Evolutionary conservation across 768 basidiomycete genomes (phyloP).

Genomic region (Lactarius sanguifluus): DNA sequence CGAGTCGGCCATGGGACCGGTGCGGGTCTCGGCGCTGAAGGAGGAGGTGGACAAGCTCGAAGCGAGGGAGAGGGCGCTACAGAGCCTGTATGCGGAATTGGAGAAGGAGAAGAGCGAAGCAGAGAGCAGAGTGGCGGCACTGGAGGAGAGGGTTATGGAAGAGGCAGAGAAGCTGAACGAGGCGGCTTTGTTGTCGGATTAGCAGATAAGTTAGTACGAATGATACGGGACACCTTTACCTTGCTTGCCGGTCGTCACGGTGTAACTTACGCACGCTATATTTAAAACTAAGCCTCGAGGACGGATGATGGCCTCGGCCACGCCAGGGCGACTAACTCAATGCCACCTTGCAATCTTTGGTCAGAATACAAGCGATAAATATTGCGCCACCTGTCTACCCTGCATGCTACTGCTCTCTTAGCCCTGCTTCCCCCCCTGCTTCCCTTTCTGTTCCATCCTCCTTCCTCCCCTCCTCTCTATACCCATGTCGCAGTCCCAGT

Average conservation of each 20-base stretch:
- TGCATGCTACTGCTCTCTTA: neutral
- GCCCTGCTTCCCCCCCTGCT: neutral
- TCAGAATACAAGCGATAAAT: constrained; percentile 1
- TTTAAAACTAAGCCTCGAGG: too few relatives aligned
- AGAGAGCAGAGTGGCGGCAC: constrained; percentile 52
- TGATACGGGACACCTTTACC: neutral
- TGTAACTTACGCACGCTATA: too few relatives aligned
- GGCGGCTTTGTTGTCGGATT: constrained; percentile 52
- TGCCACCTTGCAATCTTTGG: constrained; percentile 8
- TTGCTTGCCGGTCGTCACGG: neutral
- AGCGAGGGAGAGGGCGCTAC: constrained; percentile 71
- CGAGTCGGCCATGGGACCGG: constrained; percentile 76
- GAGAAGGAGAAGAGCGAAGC: constrained; percentile 65
- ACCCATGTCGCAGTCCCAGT: neutral
- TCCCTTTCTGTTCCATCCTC: neutral
- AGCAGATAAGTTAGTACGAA: neutral
- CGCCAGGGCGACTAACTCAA: neutral
- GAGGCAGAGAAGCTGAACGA: constrained; percentile 84
- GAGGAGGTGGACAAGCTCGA: constrained; percentile 87
- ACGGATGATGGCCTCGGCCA: neutral
- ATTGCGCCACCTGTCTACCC: neutral
- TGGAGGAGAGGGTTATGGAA: constrained; percentile 86
- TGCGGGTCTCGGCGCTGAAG: constrained; percentile 71
- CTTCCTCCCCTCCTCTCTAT: neutral
- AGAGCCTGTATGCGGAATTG: constrained; percentile 83